phyloP scores from a whole-genome alignment of 2,329 filamentous ascomycete species.

The Neoscytalidium dimidiatum region DNA sequence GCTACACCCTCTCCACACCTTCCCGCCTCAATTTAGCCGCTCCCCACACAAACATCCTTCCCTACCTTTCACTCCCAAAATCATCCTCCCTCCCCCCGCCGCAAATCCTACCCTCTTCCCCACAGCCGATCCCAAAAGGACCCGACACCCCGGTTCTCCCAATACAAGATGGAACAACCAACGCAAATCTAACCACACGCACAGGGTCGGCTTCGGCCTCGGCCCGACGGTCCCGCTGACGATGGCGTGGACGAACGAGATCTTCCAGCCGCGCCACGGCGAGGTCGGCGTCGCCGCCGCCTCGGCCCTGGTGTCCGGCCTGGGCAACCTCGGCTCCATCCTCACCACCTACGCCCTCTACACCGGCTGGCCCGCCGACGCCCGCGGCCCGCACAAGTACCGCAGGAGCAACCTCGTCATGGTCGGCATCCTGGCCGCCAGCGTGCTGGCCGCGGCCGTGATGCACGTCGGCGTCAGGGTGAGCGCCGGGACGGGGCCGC shows the following conservation, averaged over 20 bases:
- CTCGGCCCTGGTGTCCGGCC: slow-evolving; percentile 79
- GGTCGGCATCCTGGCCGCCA: slow-evolving; percentile 79
- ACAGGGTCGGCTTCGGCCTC: slow-evolving; percentile 76
- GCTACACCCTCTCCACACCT: background rate
- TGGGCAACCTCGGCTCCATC: slow-evolving; percentile 85
- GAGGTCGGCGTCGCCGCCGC: slow-evolving; percentile 89
- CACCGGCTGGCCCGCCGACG: slow-evolving; percentile 80
- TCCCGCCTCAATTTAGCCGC: no score
- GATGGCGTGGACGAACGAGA: slow-evolving; percentile 91
- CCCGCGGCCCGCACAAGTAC: slow-evolving; percentile 67
- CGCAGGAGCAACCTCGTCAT: slow-evolving; percentile 84
- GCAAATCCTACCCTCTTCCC: background rate
- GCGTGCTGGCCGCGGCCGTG: slow-evolving; percentile 69
- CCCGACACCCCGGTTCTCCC: no score
- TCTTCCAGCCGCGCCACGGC: slow-evolving; percentile 86
- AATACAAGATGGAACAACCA: background rate
- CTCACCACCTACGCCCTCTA: slow-evolving; percentile 88
- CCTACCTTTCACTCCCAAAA: background rate
- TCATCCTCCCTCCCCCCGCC: background rate
- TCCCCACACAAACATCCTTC: no score
- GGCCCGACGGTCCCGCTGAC: slow-evolving; percentile 89
- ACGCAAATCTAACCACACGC: slow-evolving; percentile 30
- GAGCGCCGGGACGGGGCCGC: background rate
- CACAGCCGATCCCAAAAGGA: no score
- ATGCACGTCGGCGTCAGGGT: slow-evolving; percentile 67